These are phyloP conservation scores for Solanum sejunctum DNA, from an alignment of 257 asterid species.

Conservation along the genomic window DNA sequence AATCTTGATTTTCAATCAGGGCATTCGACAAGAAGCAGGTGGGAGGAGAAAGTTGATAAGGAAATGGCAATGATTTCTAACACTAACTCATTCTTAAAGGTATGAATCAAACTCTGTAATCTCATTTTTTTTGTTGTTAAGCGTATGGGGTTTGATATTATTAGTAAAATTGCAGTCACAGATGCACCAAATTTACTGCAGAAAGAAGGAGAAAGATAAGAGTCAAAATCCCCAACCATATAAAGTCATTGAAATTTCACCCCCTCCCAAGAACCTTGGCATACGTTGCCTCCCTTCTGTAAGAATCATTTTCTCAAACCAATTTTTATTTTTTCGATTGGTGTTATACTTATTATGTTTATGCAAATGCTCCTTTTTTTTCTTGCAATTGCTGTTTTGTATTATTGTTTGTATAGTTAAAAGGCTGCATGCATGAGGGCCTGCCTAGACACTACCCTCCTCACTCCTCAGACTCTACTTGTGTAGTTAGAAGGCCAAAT, in stretches of 20 bases:
- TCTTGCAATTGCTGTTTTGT: neutral
- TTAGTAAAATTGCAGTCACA: slow-evolving; percentile 7
- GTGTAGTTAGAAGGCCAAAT: neutral
- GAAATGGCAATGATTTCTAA: slow-evolving; percentile 39
- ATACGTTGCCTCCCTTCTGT: slow-evolving; percentile 72
- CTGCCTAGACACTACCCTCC: neutral
- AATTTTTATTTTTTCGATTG: neutral
- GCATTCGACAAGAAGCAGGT: neutral
- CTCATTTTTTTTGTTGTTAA: neutral
- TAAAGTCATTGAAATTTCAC: slow-evolving; percentile 70
- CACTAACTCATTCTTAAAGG: slow-evolving; percentile 38
- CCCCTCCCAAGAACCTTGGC: slow-evolving; percentile 92
- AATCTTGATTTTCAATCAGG: neutral
- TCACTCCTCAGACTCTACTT: neutral
- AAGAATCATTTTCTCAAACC: slow-evolving; percentile 5
- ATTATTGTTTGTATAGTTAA: neutral
- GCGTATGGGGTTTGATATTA: neutral
- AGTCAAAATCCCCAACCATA: slow-evolving; percentile 62
- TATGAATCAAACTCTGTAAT: neutral
- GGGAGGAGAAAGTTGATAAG: neutral
- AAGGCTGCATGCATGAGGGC: neutral
- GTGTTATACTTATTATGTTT: neutral
- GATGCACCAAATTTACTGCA: slow-evolving; percentile 54
- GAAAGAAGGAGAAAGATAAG: slow-evolving; percentile 61
- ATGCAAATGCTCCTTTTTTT: neutral